Base-by-base conservation (phyloP, 2,329 filamentous ascomycete species). In the Pseudocercospora vitis region DNA sequence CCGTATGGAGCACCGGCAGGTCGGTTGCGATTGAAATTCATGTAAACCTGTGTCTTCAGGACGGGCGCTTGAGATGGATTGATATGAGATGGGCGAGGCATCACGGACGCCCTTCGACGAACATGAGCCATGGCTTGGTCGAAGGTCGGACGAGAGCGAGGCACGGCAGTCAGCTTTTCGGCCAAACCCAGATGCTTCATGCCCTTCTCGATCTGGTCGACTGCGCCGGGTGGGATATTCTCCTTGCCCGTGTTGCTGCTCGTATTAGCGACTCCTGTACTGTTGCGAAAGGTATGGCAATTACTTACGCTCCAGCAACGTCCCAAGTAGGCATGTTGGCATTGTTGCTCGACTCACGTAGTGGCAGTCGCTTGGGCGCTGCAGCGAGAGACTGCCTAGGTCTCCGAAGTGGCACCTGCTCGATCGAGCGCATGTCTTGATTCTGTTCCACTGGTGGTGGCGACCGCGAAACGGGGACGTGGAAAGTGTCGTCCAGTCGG, bases 171-270 rank as follows among this genome's bases (percentile, higher is more conserved):
- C 19, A 12, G 14, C 16, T 35, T n/a, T 7, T 48, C 26, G 16
- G 26, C 32, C 16, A 50, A 21, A 26, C 21, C 31, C 2, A 46
- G 28, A 12, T 14, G 9, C n/a, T 48, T 44, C 40, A 53, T 52
- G 31, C 28, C 23, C 45, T 50, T 51, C 31, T 55, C 32, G 29
- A 31, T 9, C 12, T 33, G 19, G 9, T 29, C 35, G n/a, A 51
- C 29, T 12, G 47, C 53, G 3, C 76, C 76, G 1, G 82, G 83
- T 11, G 81, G 81, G 4, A 84, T 63, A 57, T 86, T 86, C 65
- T 86, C 83, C 61, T 86, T 86, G 4, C 83, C 83, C 3, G 76
- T 76, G 28, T 80, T 79, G 45, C 75, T 74, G 32, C 46, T 26
- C 48, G 11, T 21, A 26, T 53, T 37, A 40, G 46, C 48, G 12